Base-by-base conservation (phyloP, 495 filamentous ascomycete genomes). In the Hypoxylon perforatum region DNA sequence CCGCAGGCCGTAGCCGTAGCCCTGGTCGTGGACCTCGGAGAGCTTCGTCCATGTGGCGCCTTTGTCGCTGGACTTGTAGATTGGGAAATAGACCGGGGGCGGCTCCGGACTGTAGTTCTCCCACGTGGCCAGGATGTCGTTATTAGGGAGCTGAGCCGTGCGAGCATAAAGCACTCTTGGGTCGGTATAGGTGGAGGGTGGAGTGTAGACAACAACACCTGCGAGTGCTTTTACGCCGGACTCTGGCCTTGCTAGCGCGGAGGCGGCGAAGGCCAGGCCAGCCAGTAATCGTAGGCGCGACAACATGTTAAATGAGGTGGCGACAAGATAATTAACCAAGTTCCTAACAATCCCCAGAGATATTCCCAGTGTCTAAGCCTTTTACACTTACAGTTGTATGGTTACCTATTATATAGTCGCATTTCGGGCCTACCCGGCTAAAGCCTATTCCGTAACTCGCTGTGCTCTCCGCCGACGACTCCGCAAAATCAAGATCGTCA, bases 1-100 rank as follows among this genome's bases (percentile, higher is more conserved):
- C 4, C 86, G 80, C 60, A 91, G 63, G 9, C 90, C 90, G 71
- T 82, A 86, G 42, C 83, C 82, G 62, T 90, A 90, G 19, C 82
- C 86, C 42, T 82, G 79, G 68, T 91, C 90, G 0, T 83, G 78
- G 12, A 92, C 84, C 23, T 80, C 78, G 14, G 87, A 86, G 51
- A 89, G 76, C 70, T 87, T 80, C 36, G 70, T 81, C 89, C 89
- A 92, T 7, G 82, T 87, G 19, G 80, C 75, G 2, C 90, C 90
- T 19, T 76, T 71, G 68, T 92, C 88, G 22, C 73, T 77, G 41
- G 86, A 90, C 51, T 84, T 78, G 69, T 86, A 91, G 67, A 91
- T 84, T 42, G 88, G 88, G 69, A 89, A 90, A 72, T 86, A 87
- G 0, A 85, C 83, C 7, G 74, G 45, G 2, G 85, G 85, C n/a